Percentiles rank a stretch among this genome's conserved stretches.
Evolutionary conservation across 495 filamentous ascomycete genomes (phyloP).

Genomic region (Platismatia glauca): DNA sequence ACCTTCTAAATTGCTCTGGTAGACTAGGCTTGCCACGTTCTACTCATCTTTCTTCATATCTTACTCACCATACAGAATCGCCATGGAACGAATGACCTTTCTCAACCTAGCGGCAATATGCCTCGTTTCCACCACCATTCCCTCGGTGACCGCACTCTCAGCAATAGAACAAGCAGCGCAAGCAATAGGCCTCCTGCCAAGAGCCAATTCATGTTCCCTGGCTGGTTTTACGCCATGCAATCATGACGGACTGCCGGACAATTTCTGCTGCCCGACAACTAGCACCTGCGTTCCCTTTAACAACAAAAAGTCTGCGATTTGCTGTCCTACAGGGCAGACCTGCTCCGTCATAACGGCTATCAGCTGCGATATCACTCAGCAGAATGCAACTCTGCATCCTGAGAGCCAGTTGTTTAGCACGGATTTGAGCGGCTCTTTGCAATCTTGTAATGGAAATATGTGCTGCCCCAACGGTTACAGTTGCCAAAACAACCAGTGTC

Average conservation of each 20-base stretch:
- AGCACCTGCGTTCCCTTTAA: conserved; percentile 60
- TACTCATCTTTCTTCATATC: conserved; percentile 2
- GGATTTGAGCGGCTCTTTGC: conserved; percentile 44
- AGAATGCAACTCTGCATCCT: conserved; percentile 56
- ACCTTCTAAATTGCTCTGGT: neutral
- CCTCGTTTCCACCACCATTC: conserved; percentile 25
- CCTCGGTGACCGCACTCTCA: conserved; percentile 22
- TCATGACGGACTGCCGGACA: conserved; percentile 45
- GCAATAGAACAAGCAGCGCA: conserved; percentile 26
- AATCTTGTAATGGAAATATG: conserved; percentile 44
- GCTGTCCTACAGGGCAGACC: conserved; percentile 56
- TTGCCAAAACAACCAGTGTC: conserved; percentile 45
- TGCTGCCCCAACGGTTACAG: conserved; percentile 77
- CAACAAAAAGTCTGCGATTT: conserved; percentile 58
- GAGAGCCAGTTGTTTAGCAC: conserved; percentile 61
- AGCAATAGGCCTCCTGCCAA: conserved; percentile 28
- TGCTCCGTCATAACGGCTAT: conserved; percentile 63
- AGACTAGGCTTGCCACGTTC: neutral
- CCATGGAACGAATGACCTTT: conserved; percentile 21
- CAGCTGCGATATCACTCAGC: conserved; percentile 56
- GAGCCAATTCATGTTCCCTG: conserved; percentile 38
- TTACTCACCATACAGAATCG: neutral
- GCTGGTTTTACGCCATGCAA: conserved; percentile 43
- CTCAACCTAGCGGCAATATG: conserved; percentile 27
- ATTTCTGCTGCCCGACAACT: conserved; percentile 65